Percentiles rank a stretch among this genome's conserved stretches.
Conservation (phyloP, 805 yeast genomes). For the Candida xyloterini region DNA sequence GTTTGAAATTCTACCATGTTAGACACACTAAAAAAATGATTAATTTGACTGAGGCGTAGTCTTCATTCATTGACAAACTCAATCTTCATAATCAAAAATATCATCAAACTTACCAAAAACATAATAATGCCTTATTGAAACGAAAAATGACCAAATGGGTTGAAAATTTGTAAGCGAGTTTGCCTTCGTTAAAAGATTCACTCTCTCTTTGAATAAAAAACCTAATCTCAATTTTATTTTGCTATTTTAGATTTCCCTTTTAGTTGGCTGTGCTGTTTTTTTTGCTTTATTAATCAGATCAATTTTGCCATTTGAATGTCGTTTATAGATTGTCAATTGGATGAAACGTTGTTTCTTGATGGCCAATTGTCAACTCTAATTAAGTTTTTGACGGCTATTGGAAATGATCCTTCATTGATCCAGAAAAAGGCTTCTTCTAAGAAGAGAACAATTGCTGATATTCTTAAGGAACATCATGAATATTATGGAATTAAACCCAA, state of each 20-base stretch:
- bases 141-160: neutral
- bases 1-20: conserved; percentile 35
- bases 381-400: neutral
- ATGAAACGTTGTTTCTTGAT: neutral
- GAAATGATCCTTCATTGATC: conserved; percentile 2
- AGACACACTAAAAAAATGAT: neutral
- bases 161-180: neutral
- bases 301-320: conserved; percentile 2
- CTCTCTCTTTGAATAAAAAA: conserved; percentile 3
- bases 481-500: conserved; percentile 14
- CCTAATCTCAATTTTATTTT: conserved; percentile 5
- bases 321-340: conserved; percentile 1
- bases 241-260: conserved; percentile 6
- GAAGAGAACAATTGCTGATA: conserved; percentile 17
- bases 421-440: conserved; percentile 9
- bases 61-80: neutral
- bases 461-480: conserved; percentile 16
- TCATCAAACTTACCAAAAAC: conserved; percentile 6
- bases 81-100: neutral
- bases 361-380: conserved; percentile 1
- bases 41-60: neutral
- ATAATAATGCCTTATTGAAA: neutral
- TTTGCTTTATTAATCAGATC: neutral
- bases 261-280: neutral
- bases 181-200: neutral